These are phyloP conservation scores for Malassezia arunalokei DNA, from an alignment of 1,284 basidiomycete species.

Conservation along the genomic window DNA sequence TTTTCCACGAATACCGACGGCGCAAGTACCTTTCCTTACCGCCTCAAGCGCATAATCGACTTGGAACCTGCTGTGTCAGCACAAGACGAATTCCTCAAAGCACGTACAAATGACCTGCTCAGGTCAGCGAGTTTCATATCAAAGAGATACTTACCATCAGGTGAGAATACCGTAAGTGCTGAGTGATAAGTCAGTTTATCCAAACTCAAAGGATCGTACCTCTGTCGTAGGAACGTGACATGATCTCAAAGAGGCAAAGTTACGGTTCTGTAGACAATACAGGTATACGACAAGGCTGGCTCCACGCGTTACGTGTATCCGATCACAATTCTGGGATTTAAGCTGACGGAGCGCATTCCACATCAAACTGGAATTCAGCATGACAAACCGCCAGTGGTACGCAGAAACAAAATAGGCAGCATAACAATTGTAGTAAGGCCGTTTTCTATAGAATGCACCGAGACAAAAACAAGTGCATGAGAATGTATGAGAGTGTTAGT, in stretches of 20 bases:
- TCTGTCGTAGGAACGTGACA: constrained; percentile 35
- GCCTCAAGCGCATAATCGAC: constrained; percentile 98
- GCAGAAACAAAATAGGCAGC: too few species aligned
- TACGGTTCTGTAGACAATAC: neutral
- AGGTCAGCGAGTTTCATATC: neutral
- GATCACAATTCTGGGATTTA: constrained; percentile 7
- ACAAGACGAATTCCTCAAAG: neutral
- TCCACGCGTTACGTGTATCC: neutral
- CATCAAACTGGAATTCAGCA: too few species aligned
- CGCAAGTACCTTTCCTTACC: constrained; percentile 91
- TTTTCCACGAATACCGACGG: constrained; percentile 88
- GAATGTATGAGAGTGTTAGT: neutral
- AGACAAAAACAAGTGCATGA: too few species aligned
- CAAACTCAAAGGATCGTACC: constrained; percentile 12
- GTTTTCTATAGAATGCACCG: too few species aligned
- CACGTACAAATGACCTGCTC: constrained; percentile 18
- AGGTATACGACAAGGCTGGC: neutral
- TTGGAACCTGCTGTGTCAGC: constrained; percentile 48
- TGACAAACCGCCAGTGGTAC: too few species aligned
- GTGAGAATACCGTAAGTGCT: constrained; percentile 84
- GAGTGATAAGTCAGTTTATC: neutral
- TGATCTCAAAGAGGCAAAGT: neutral
- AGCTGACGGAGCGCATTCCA: neutral
- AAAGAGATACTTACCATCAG: constrained; percentile 56
- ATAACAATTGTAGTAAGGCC: too few species aligned